Evolutionary conservation across 345 rosid species (phyloP).

Genomic region (Linum tenue): DNA sequence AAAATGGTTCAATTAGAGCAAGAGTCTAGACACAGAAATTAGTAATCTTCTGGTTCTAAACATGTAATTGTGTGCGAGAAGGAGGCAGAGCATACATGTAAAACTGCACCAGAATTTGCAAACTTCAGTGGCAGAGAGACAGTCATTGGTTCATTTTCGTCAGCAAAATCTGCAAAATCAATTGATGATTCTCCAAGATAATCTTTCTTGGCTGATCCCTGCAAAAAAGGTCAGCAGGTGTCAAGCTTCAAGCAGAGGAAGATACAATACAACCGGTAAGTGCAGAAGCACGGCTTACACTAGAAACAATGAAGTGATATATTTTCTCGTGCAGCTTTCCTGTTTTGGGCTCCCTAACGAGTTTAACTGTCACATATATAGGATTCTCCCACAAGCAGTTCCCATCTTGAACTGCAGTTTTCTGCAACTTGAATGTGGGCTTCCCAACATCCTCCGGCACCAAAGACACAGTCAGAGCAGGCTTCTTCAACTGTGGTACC

Average conservation of each 20-base stretch:
- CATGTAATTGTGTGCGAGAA: neutral
- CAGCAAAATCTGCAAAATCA: constrained; percentile 29
- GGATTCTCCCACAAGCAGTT: constrained; percentile 27
- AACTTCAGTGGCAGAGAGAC: constrained; percentile 27
- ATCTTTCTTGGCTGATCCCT: constrained; percentile 29
- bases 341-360: constrained; percentile 19
- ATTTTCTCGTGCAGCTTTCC: constrained; percentile 25
- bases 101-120: constrained; percentile 26
- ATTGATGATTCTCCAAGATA: constrained; percentile 27
- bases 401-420: constrained; percentile 22
- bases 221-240: neutral
- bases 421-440: constrained; percentile 24
- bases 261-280: neutral
- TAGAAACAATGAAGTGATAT: constrained; percentile 25
- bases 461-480: constrained; percentile 29
- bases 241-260: neutral
- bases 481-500: constrained; percentile 81
- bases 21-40: neutral
- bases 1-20: neutral
- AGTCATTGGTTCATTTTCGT: constrained; percentile 19
- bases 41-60: too few species aligned
- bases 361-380: constrained; percentile 20
- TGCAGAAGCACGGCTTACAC: constrained; percentile 10
- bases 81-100: constrained; percentile 18
- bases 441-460: constrained; percentile 28